These are phyloP conservation scores for Citrus maxima DNA, from an alignment of 345 rosid species.

Conservation along the genomic window DNA sequence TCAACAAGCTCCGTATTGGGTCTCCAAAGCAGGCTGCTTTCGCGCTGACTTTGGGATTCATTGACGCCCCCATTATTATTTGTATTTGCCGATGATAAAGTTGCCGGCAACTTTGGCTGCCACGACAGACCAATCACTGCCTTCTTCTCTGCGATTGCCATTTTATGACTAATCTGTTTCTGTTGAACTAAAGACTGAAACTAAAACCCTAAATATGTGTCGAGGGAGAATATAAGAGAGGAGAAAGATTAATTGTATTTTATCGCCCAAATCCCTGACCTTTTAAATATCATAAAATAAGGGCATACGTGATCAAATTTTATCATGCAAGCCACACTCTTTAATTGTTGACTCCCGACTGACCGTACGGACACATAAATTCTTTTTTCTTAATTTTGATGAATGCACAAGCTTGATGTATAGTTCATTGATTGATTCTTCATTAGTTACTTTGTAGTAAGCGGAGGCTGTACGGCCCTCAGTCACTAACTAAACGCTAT, in stretches of 20 bases:
- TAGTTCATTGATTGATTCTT: too few species aligned
- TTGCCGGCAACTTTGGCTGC: conserved; percentile 67
- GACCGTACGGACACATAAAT: too few species aligned
- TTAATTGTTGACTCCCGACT: not conserved
- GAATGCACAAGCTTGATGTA: too few species aligned
- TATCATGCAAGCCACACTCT: not conserved
- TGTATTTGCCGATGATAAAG: conserved; percentile 20
- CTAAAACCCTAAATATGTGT: not conserved
- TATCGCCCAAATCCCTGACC: not conserved
- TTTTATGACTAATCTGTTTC: not conserved
- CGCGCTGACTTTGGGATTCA: conserved; percentile 15
- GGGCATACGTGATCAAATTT: not conserved
- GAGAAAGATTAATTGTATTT: not conserved
- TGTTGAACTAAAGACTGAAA: not conserved
- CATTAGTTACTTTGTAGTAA: too few species aligned
- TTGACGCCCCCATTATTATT: not conserved
- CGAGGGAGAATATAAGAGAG: too few species aligned
- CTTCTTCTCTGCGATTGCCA: conserved; percentile 46
- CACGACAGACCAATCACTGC: conserved; percentile 75
- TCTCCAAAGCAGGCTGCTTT: conserved; percentile 54
- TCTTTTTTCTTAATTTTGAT: too few species aligned
- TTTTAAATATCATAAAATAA: not conserved
- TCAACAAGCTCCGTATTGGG: conserved; percentile 61
- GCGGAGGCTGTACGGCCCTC: too few species aligned
- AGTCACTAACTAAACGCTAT: too few species aligned